Evolutionary conservation across 164 flowering plant species (phyloP), one percentile per base, ranked within the genome.

Genomic region (Pachysandra terminalis): DNA sequence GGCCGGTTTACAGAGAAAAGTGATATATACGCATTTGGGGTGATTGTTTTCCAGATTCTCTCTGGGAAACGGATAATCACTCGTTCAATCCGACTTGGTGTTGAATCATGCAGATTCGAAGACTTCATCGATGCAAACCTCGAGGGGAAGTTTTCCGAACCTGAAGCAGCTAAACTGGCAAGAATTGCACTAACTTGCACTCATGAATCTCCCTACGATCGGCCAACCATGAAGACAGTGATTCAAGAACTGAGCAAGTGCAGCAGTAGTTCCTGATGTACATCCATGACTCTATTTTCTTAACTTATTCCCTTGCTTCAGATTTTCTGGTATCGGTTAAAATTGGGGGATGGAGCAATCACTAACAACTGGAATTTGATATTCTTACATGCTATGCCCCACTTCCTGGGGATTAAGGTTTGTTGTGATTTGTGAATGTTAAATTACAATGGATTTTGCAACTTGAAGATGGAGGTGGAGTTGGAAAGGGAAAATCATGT

Each of bases 1-100:
- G 90, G 90, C 64, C 78, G 81, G 40, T 84, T 86, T 73, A 86
- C 90, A 0, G 83, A 84, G 66, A 86, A 80, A 67, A 84, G 88
- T 51, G 88, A 86, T 35, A 73, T 86, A 1, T 86, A 81, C 54
- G 88, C 90, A 17, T 86, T 84, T 68, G 90, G 90, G 40, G 79
- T 84, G 63, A 79, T 86, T 12, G 71, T 86, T 21, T 79, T 84
- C 63, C 90, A 86, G 63, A 55, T 86, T 63, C 77, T 86, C 49
- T 82, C 85, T 0, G 90, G 90, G 26, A 82, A 77, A 65, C 77
- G 74, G 55, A 77, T 73, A 22, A 67, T 84, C 40, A 49, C 77
- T 9, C 60, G 52, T 62, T 68, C 81, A 21, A 71, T 72, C 5
- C 68, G 78, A 0, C 64, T 68, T 24, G 80, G 73, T 40, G 80